Percentiles rank a stretch among this genome's conserved stretches.
Conservation (phyloP, 169 alveolate species). For the Perkinsus chesapeaki region DNA sequence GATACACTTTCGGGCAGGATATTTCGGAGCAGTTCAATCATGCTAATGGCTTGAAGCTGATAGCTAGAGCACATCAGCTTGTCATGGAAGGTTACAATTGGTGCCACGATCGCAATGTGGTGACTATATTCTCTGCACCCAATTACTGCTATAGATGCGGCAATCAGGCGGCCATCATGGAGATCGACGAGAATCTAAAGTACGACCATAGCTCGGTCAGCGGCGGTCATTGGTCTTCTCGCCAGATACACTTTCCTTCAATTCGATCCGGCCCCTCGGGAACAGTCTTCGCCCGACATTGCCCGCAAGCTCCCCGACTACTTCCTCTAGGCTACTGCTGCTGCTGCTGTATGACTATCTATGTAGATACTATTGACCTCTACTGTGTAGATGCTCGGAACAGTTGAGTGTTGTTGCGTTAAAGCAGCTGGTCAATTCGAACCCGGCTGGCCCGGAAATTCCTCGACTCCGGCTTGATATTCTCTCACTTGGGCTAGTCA, state of each 20-base stretch:
- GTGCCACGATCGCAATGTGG: constrained; percentile 80
- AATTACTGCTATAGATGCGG: constrained; percentile 91
- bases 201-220: not conserved
- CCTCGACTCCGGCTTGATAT: too few relatives aligned
- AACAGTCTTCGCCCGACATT: not conserved
- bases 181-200: constrained; percentile 72
- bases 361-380: not conserved
- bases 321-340: not conserved
- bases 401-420: too few relatives aligned
- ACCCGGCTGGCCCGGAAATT: too few relatives aligned
- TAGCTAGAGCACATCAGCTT: constrained; percentile 92
- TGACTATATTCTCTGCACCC: constrained; percentile 91
- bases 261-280: not conserved
- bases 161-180: constrained; percentile 89
- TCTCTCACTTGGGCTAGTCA: too few relatives aligned
- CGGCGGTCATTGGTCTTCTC: not conserved
- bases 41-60: constrained; percentile 80
- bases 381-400: not conserved
- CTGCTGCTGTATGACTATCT: not conserved
- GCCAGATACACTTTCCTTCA: not conserved
- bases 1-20: not conserved
- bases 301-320: not conserved
- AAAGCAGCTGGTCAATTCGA: too few relatives aligned
- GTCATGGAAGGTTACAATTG: constrained; percentile 88
- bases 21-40: constrained; percentile 63